Evolutionary conservation across 495 filamentous ascomycete genomes (phyloP).

Genomic region (Rusavskia elegans): DNA sequence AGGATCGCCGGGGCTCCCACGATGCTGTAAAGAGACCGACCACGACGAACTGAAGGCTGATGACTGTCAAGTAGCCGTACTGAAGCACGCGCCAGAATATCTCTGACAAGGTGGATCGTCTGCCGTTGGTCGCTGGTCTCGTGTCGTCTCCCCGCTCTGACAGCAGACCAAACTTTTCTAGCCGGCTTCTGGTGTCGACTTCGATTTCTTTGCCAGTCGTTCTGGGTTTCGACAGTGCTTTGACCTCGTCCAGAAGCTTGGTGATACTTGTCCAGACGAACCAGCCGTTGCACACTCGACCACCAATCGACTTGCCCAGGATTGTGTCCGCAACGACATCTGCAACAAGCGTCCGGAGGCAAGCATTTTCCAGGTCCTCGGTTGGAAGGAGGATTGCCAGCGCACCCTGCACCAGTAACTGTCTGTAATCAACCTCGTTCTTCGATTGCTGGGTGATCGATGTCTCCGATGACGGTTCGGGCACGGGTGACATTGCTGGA

Average conservation of each 20-base stretch:
- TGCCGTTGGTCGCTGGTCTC: constrained; percentile 2
- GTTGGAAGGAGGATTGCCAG: constrained; percentile 75
- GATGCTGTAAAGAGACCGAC: constrained; percentile 23
- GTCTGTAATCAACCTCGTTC: constrained; percentile 69
- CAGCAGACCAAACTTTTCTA: constrained; percentile 34
- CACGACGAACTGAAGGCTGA: constrained; percentile 46
- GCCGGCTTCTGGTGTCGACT: constrained; percentile 18
- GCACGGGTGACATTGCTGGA: constrained; percentile 63
- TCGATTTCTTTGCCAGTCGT: constrained; percentile 12
- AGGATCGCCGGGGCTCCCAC: constrained; percentile 14
- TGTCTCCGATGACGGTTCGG: constrained; percentile 32
- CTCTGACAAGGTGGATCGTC: constrained; percentile 20
- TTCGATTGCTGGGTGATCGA: constrained; percentile 43
- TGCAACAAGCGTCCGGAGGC: constrained; percentile 61
- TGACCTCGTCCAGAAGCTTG: constrained; percentile 35
- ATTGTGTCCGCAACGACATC: constrained; percentile 81
- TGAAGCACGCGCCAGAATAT: constrained; percentile 59
- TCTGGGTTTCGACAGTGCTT: constrained; percentile 12
- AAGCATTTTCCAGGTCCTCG: constrained; percentile 79
- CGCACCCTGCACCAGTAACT: constrained; percentile 60
- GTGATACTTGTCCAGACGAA: constrained; percentile 69
- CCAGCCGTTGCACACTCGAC: constrained; percentile 68
- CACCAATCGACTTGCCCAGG: constrained; percentile 59
- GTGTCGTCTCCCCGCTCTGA: constrained; percentile 15
- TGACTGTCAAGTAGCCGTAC: constrained; percentile 46